Conservation (phyloP, 257 asterid species). For the Solanum tarijense region DNA sequence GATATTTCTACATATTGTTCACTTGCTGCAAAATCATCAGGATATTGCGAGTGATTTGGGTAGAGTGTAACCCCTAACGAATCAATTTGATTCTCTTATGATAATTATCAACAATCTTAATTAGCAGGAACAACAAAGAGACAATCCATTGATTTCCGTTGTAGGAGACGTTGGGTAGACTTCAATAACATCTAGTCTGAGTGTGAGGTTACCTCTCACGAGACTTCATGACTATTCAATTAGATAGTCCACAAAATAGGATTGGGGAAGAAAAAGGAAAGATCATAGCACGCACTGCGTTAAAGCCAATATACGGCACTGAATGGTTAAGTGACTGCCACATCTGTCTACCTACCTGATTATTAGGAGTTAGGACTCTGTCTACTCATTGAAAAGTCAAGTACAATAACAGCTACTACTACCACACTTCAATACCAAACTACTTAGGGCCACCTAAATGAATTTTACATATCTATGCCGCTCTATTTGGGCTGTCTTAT, state of each 20-base stretch:
- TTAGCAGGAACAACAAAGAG: neutral
- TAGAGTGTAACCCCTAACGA: neutral
- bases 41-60: neutral
- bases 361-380: neutral
- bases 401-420: neutral
- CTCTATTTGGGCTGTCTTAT: neutral
- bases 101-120: neutral
- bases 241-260: neutral
- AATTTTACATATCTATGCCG: neutral
- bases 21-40: neutral
- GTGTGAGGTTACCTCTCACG: neutral
- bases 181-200: neutral
- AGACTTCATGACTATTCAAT: neutral
- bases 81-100: neutral
- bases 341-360: neutral
- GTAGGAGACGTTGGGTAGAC: neutral
- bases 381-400: neutral
- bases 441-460: neutral
- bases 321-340: neutral
- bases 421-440: neutral
- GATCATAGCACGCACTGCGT: neutral
- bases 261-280: neutral
- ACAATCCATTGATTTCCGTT: neutral
- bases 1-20: neutral
- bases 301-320: neutral